phyloP scores from a whole-genome alignment of 2,329 filamentous ascomycete genomes.

The Epichloe elymi region DNA sequence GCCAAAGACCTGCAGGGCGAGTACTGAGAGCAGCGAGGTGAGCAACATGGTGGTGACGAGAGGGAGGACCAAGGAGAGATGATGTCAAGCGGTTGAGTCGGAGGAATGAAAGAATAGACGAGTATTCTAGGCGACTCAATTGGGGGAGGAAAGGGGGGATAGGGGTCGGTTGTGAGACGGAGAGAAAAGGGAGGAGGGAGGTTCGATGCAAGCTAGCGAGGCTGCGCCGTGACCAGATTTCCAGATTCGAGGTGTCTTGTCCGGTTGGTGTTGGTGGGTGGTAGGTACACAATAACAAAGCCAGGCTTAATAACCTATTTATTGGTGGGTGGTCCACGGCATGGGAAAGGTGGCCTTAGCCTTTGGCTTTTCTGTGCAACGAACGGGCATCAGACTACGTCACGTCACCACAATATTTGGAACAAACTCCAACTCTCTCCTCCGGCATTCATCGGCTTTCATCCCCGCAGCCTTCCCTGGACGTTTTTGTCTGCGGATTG shows the following conservation, averaged over 20 bases:
- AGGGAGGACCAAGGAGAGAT: not conserved
- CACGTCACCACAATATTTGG: too few species aligned
- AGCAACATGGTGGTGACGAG: conserved; percentile 4
- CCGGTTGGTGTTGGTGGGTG: too few species aligned
- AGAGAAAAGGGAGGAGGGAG: not conserved
- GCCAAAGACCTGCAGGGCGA: conserved; percentile 6
- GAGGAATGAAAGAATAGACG: not conserved
- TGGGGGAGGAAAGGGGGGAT: not conserved
- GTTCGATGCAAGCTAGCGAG: not conserved
- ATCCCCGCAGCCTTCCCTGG: too few species aligned
- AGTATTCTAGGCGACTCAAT: not conserved
- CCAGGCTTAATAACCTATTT: too few species aligned
- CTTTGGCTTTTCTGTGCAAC: too few species aligned
- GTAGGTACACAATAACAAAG: too few species aligned
- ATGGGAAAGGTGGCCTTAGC: too few species aligned
- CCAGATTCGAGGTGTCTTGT: not conserved
- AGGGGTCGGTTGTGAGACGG: not conserved
- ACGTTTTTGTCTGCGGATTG: too few species aligned
- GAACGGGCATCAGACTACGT: too few species aligned
- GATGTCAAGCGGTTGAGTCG: not conserved
- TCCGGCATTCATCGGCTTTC: too few species aligned
- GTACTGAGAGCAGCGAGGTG: conserved; percentile 4
- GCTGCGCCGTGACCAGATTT: not conserved
- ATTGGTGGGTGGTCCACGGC: too few species aligned
- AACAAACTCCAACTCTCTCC: too few species aligned